Base-by-base conservation (phyloP, 768 basidiomycete genomes). In the Lactifluus hygrophoroides region DNA sequence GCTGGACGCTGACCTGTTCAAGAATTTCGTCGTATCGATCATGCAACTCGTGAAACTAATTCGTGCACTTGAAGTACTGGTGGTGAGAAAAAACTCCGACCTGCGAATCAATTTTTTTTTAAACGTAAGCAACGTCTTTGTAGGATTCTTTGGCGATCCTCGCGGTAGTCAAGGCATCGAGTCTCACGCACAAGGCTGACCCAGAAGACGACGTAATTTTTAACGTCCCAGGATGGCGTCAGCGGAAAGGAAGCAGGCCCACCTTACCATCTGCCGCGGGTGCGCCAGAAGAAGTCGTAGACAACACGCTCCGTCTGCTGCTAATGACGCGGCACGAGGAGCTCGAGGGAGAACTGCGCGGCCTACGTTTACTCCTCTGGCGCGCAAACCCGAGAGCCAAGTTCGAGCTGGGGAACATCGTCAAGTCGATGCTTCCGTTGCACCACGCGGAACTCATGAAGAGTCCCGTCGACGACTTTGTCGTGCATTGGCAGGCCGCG, bases 201-300 rank as follows among this genome's bases (percentile, higher is more conserved):
- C 44, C 40, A 3, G 57, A 58, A 4, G 57, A 53, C 30, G 57
- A 58, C 37, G 57, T 58, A 21, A 58, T 58, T 17, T 46, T 58
- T 38, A 58, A 58, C 23, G 57, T 58, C 16, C 57, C 57, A 6
- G 57, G 57, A 17, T 58, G 51, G 51, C 51, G 57, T 17, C 45
- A 25, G 38, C 51, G 57, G 28, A 42, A 23, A 8, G 51, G 42
- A 16, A 35, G 51, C 30, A 5, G 17, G 4, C 35, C 28, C 4
- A 47, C 51, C 0, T 51, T 52, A 11, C 51, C 51, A 0, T 34
- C 57, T 6, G 19, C 38, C 5, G 34, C 25, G 8, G 35, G 43
- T 16, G 35, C 21, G 3, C 35, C 27, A 16, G 57, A 32, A 11
- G 51, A 17, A 16, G 37, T 45, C 3, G 8, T n/a, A 16, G 51